A percentile compares a stretch with the other conserved stretches of the same genome.
These are phyloP conservation scores for Aspergillus neotritici DNA, from an alignment of 2,329 filamentous ascomycete species.

Conservation along the genomic window DNA sequence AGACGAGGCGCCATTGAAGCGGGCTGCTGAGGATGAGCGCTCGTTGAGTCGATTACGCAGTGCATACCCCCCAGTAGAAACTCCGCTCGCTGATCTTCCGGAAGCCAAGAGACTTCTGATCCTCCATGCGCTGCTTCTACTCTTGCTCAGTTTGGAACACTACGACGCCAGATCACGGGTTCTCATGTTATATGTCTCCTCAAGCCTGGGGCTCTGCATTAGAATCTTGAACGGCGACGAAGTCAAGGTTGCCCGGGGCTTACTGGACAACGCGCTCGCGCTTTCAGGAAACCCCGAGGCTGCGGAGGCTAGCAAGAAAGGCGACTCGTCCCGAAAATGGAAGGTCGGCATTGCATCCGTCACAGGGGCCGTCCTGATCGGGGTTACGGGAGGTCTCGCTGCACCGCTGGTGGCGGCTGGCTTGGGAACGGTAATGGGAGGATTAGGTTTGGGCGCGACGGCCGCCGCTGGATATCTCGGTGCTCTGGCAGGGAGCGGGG, in stretches of 20 bases:
- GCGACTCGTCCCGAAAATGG: constrained; percentile 60
- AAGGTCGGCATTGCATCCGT: constrained; percentile 84
- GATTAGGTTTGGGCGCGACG: constrained; percentile 66
- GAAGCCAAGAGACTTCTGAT: constrained; percentile 54
- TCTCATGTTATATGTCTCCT: constrained; percentile 63
- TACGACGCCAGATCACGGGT: constrained; percentile 70
- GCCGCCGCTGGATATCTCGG: constrained; percentile 75
- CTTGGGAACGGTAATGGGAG: constrained; percentile 72
- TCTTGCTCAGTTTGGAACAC: constrained; percentile 69
- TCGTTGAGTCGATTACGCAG: constrained; percentile 25
- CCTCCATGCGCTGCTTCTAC: constrained; percentile 64
- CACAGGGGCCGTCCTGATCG: constrained; percentile 81
- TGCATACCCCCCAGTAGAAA: constrained; percentile 56
- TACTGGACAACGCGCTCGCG: constrained; percentile 69
- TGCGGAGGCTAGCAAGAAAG: constrained; percentile 64
- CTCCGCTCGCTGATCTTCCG: constrained; percentile 44
- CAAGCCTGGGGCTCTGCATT: constrained; percentile 63
- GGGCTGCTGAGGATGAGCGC: constrained; percentile 20
- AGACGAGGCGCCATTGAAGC: constrained; percentile 16
- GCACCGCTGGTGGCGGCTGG: constrained; percentile 71
- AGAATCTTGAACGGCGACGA: constrained; percentile 65
- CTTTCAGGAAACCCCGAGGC: constrained; percentile 74
- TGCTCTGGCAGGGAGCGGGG: constrained; percentile 68
- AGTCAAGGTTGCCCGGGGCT: constrained; percentile 64
- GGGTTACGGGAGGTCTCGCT: constrained; percentile 71